Evolutionary conservation across 225 moss, liverwort and hornwort genomes (phyloP).

Genomic region (Marchantia paleacea): DNA sequence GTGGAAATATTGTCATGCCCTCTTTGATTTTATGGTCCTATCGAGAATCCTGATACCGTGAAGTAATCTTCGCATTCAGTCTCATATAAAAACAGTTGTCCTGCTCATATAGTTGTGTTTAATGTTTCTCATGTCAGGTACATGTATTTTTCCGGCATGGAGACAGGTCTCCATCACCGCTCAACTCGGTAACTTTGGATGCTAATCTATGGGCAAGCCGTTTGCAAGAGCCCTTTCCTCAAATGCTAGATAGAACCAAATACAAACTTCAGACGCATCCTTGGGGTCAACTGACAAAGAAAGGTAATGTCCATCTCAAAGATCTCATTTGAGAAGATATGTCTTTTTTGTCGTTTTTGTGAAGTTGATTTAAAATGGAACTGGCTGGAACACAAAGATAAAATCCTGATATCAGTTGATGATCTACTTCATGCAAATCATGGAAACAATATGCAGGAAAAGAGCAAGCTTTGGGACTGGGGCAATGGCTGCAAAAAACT

Average conservation of each 20-base stretch:
- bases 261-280: conserved; percentile 53
- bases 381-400: too few relatives aligned
- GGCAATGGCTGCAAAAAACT: conserved; percentile 47
- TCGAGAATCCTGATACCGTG: not conserved
- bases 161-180: conserved; percentile 22
- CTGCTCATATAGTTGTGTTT: not conserved
- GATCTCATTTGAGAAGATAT: not conserved
- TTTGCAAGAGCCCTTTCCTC: conserved; percentile 45
- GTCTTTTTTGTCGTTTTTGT: too few relatives aligned
- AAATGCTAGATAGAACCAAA: conserved; percentile 25
- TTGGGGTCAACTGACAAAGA: conserved; percentile 53
- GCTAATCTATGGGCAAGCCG: conserved; percentile 29
- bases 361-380: too few relatives aligned
- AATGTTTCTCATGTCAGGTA: conserved; percentile 5
- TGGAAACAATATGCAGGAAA: conserved; percentile 40
- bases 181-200: not conserved
- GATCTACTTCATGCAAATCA: not conserved
- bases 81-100: not conserved
- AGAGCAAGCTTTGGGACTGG: conserved; percentile 50
- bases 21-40: not conserved
- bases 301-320: not conserved
- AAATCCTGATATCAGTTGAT: too few relatives aligned
- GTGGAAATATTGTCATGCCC: not conserved
- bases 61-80: not conserved
- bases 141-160: conserved; percentile 25